These are phyloP conservation scores for Fomes fomentarius DNA, from an alignment of 1,284 basidiomycete species.

Conservation along the genomic window DNA sequence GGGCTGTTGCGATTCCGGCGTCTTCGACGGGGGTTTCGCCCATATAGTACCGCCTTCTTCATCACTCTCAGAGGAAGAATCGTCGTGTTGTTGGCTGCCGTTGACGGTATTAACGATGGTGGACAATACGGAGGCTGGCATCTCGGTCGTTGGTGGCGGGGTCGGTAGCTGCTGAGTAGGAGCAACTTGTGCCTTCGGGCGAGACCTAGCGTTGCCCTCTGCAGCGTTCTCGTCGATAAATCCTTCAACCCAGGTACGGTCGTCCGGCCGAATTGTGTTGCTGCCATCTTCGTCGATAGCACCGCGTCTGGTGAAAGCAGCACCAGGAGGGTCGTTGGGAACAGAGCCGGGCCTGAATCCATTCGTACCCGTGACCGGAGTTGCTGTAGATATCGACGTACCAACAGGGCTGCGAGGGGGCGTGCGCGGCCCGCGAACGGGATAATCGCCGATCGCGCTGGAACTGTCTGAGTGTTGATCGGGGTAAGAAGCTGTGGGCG, in stretches of 20 bases:
- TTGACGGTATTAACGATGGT: neutral
- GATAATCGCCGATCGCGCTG: neutral
- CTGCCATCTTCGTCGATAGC: constrained; percentile 19
- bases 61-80: constrained; percentile 47
- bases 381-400: neutral
- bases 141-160: constrained; percentile 15
- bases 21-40: constrained; percentile 29
- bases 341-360: neutral
- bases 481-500: constrained; percentile 2
- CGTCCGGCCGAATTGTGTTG: constrained; percentile 17
- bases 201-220: constrained; percentile 24
- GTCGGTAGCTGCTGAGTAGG: constrained; percentile 20
- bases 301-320: constrained; percentile 14
- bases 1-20: constrained; percentile 17
- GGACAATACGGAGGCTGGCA: constrained; percentile 1
- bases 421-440: constrained; percentile 28
- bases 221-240: constrained; percentile 28
- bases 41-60: constrained; percentile 41
- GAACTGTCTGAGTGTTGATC: constrained; percentile 14
- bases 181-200: constrained; percentile 11
- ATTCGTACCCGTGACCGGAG: neutral
- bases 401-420: constrained; percentile 64
- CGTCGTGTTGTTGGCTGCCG: constrained; percentile 17
- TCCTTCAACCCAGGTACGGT: constrained; percentile 19
- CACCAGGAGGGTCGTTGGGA: constrained; percentile 8